Evolutionary conservation across 1,284 basidiomycete species (phyloP).

Genomic region (Papiliotrema fonsecae): DNA sequence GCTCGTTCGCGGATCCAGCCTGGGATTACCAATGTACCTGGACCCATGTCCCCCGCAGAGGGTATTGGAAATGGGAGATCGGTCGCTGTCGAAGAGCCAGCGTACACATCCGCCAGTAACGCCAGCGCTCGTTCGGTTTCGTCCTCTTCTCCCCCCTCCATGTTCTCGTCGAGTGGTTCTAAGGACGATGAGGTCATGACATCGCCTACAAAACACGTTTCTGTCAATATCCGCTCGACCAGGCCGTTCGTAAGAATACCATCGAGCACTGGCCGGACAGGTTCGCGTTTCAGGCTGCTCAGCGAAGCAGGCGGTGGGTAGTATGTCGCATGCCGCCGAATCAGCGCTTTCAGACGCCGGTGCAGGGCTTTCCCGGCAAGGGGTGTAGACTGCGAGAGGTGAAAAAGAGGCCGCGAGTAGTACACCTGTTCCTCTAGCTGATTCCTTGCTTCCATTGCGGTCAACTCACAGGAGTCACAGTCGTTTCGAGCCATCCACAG

Average conservation of each 20-base stretch:
- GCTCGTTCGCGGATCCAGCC: conserved; percentile 92
- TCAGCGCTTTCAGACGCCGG: conserved; percentile 67
- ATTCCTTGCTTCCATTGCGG: no score
- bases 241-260: conserved; percentile 24
- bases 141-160: neutral
- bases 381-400: conserved; percentile 73
- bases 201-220: conserved; percentile 39
- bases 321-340: conserved; percentile 75
- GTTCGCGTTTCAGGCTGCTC: conserved; percentile 35
- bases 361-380: conserved; percentile 71
- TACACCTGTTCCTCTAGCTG: conserved; percentile 85
- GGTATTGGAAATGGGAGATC: conserved; percentile 20
- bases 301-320: conserved; percentile 68
- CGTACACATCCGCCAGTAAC: conserved; percentile 16
- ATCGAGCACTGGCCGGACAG: conserved; percentile 14
- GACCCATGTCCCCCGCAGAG: conserved; percentile 7
- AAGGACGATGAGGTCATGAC: conserved; percentile 1
- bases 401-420: conserved; percentile 75
- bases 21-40: conserved; percentile 74
- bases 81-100: conserved; percentile 8
- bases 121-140: neutral
- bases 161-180: conserved; percentile 8
- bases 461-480: conserved; percentile 72
- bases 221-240: conserved; percentile 35
- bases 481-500: conserved; percentile 83